Base-by-base conservation (phyloP, 305 asterid genomes). In the Solanum hybrid region DNA sequence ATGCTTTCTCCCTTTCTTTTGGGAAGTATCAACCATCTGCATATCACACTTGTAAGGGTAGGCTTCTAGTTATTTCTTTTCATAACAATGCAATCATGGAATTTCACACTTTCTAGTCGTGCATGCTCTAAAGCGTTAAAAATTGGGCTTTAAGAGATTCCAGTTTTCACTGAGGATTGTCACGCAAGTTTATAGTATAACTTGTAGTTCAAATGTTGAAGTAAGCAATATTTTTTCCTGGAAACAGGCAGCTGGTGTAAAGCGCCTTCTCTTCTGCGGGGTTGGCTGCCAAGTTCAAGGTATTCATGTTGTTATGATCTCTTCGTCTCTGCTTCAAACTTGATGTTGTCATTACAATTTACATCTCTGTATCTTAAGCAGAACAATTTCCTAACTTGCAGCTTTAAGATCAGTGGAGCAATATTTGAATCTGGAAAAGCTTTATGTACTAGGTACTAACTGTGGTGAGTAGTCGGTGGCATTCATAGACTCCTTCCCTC, bases 261-360 rank as follows among this genome's bases (percentile, higher is more conserved):
- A 94, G 90, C 98, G 99, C 87, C 98, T 97, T 92, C 99, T 96
- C 91, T 96, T 97, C 91, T 96, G 98, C 80, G 99, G 99, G 91
- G 99, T 97, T 84, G 99, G 99, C 90, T 97, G 99, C 95, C 99
- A 97, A 93, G 99, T 97, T 87, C 99, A 97, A 96, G 99, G 99
- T 97, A 93, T 90, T 87, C 36, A 78, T 27, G 89, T 89, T 88
- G 10, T 84, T 84, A 84, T 84, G 42, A 71, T 86, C 71, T 87
- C 38, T 88, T 86, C 56, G 75, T 80, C 88, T 66, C 88, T 75
- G 88, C 81, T 90, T 82, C 90, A 78, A 76, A 56, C 10, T 87
- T 40, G 56, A 87, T 87, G 89, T 87, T 88, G 85, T 89, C 86
- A 87, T 95, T 96, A 95, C 24, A 60, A 60, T 60, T 60, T 60